Conservation (phyloP, 2,329 filamentous ascomycete genomes). For the Microdochium trichocladiopsis region DNA sequence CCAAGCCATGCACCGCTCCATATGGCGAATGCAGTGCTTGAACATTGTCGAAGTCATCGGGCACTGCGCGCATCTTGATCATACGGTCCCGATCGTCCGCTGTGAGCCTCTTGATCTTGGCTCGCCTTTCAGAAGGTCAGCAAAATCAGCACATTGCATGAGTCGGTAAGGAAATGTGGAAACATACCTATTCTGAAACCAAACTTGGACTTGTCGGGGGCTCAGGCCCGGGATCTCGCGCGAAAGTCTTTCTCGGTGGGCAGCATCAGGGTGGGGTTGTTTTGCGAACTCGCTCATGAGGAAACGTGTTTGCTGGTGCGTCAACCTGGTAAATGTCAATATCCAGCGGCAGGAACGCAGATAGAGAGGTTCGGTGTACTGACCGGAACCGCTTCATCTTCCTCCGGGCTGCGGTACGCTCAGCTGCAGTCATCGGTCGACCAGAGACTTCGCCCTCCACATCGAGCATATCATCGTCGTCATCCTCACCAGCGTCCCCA, state of each 20-base stretch:
- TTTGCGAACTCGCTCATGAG: conserved; percentile 96
- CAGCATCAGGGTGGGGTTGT: conserved; percentile 88
- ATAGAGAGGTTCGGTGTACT: conserved; percentile 13
- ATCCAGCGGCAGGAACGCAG: conserved; percentile 1
- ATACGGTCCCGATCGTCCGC: conserved; percentile 65
- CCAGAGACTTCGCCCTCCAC: conserved; percentile 32
- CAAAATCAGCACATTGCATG: conserved; percentile 6
- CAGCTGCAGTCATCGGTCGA: conserved; percentile 46
- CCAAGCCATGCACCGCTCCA: conserved; percentile 49
- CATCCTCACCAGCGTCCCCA: conserved; percentile 45
- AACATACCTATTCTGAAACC: conserved; percentile 94
- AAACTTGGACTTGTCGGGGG: conserved; percentile 90
- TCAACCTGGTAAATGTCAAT: conserved; percentile 57
- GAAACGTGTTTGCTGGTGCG: conserved; percentile 94
- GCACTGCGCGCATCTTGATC: conserved; percentile 66
- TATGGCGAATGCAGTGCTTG: conserved; percentile 63
- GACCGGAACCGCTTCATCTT: conserved; percentile 79
- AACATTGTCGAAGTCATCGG: conserved; percentile 64
- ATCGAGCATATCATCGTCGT: conserved; percentile 50
- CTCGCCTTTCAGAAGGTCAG: conserved; percentile 40
- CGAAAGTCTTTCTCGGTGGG: conserved; percentile 79
- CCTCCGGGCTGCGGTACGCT: conserved; percentile 43
- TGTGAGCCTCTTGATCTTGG: conserved; percentile 65
- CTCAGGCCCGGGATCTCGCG: conserved; percentile 87
- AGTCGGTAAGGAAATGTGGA: conserved; percentile 1